Evolutionary conservation across 176 grass and related monocot genomes (phyloP), one percentile per base, ranked within the genome.

Genomic region (Aegilops bicornis): DNA sequence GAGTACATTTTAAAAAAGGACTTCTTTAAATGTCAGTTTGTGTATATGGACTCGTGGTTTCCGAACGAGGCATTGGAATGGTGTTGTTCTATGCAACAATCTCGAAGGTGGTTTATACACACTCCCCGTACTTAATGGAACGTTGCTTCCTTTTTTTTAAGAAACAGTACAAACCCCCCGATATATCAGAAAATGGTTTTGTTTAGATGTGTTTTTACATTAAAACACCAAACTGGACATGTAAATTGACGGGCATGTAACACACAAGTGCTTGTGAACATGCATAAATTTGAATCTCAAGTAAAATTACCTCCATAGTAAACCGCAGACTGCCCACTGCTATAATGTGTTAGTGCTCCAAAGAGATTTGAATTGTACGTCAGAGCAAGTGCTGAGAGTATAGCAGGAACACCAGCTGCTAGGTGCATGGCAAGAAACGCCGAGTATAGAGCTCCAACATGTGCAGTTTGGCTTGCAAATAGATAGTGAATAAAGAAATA

Each of bases 381-480:
- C 69, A 99, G 84, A 89, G 94, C 92, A 79, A 96, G 89, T 79
- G 94, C 94, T 8, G 97, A 82, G 36, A 94, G 63, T 73, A 96
- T 42, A 88, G 92, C 89, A 71, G 97, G 90, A 76, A 96, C 94
- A 69, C 97, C 97, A 84, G 97, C 92, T 73, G 94, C 97, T 86
- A 99, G 84, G 88, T 99, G 94, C 97, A 99, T 96, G 24, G 87
- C 92, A 89, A 99, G 91, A 88, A 96, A 99, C 85, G 97, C 97
- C 0, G 88, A 92, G 77, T 93, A 98, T 42, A 96, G 73, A 65
- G 97, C 94, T 69, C 94, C 97, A 61, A 99, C 97, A 77, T 99
- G 97, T 60, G 88, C 97, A 29, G 94, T 96, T 83, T 99, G 97
- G 79, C 97, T 99, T 88, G 97, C 97, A 88, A 99, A 96, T 30